Evolutionary conservation across 2,329 filamentous ascomycete species (phyloP).

Genomic region (Delphinella strobiligena): DNA sequence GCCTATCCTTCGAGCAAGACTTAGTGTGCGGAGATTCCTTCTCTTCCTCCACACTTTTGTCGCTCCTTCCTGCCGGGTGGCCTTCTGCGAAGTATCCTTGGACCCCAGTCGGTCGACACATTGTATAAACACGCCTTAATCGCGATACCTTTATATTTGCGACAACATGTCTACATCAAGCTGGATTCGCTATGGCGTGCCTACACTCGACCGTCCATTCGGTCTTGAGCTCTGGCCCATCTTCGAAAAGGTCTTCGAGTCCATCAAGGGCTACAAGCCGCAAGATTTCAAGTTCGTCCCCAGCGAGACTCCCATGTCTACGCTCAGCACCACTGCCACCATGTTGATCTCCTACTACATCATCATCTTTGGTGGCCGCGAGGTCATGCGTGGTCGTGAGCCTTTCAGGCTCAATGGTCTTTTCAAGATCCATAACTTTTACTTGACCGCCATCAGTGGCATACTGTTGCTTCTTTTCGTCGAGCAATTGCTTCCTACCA

Average conservation of each 20-base stretch:
- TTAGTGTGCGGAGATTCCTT: neutral
- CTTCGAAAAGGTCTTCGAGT: constrained; percentile 77
- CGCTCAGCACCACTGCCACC: constrained; percentile 66
- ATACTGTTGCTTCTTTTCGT: constrained; percentile 72
- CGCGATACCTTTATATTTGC: no score
- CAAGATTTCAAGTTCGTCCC: constrained; percentile 76
- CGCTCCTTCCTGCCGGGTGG: neutral
- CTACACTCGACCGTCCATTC: constrained; percentile 83
- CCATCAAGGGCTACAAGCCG: constrained; percentile 66
- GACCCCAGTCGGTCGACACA: no score
- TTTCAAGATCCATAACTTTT: constrained; percentile 95
- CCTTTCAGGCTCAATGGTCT: constrained; percentile 77
- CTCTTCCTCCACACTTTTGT: neutral
- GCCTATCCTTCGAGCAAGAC: neutral
- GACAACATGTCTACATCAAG: constrained; percentile 36
- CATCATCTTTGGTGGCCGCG: constrained; percentile 84
- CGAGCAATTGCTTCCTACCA: constrained; percentile 78
- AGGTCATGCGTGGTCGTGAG: constrained; percentile 78
- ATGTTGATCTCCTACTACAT: constrained; percentile 83
- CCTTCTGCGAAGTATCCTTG: no score
- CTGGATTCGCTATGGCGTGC: constrained; percentile 46
- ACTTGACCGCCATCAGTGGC: constrained; percentile 76
- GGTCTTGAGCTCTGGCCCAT: constrained; percentile 87
- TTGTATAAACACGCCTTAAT: no score
- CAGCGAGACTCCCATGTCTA: constrained; percentile 80